Evolutionary conservation across 2,329 filamentous ascomycete species (phyloP).

Genomic region (Clonostachys sp.): DNA sequence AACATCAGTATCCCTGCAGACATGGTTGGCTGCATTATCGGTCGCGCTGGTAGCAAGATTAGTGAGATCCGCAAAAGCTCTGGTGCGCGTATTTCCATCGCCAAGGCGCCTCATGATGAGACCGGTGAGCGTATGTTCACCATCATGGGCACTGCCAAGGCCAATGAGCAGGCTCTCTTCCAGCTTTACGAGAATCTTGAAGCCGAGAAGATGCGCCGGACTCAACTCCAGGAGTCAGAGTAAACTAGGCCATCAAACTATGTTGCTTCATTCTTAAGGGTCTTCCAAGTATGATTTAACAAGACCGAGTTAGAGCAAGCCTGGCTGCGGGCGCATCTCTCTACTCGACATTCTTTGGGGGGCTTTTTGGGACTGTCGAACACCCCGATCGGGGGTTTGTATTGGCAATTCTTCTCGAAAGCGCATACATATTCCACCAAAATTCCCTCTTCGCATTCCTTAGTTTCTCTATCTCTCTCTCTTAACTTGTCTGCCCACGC

Average conservation of each 20-base stretch:
- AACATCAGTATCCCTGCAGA: constrained; percentile 99
- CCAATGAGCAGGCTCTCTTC: constrained; percentile 94
- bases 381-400: too few relatives aligned
- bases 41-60: constrained; percentile 91
- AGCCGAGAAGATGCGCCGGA: constrained; percentile 97
- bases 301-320: too few relatives aligned
- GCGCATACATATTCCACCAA: too few relatives aligned
- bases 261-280: too few relatives aligned
- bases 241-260: constrained; percentile 20
- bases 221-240: constrained; percentile 61
- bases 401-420: too few relatives aligned
- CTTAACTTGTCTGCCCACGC: too few relatives aligned
- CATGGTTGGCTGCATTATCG: constrained; percentile 99
- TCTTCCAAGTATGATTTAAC: too few relatives aligned
- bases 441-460: too few relatives aligned
- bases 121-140: constrained; percentile 99
- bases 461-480: too few relatives aligned
- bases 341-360: too few relatives aligned
- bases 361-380: too few relatives aligned
- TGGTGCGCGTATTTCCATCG: constrained; percentile 94
- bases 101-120: constrained; percentile 94
- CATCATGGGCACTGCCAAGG: constrained; percentile 90
- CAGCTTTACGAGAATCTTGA: constrained; percentile 98
- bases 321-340: too few relatives aligned
- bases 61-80: constrained; percentile 98